phyloP scores from a whole-genome alignment of 2,329 filamentous ascomycete species.

The Didymella arachidicola region DNA sequence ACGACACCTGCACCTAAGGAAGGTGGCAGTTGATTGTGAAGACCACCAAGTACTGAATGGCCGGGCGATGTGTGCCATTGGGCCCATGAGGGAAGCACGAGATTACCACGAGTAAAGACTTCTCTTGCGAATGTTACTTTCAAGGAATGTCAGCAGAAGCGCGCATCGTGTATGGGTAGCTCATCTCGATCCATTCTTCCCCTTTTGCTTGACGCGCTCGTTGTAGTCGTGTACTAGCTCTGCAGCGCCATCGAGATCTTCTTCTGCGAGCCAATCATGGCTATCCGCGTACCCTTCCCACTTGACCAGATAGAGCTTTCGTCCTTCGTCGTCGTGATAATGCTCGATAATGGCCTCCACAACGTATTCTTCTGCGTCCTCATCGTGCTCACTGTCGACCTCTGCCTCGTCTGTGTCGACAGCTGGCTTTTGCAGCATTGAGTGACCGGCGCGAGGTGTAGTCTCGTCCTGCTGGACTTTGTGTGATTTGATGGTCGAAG shows the following conservation, averaged over 20 bases:
- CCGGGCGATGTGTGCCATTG: background rate
- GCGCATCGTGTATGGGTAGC: background rate
- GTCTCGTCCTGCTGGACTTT: background rate
- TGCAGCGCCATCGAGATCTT: conserved; percentile 36
- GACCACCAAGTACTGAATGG: background rate
- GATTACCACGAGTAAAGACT: background rate
- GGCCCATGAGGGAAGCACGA: background rate
- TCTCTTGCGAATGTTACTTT: background rate
- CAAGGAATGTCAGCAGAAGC: background rate
- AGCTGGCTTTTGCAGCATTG: background rate
- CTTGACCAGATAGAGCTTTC: conserved; percentile 44
- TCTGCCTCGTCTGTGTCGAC: background rate
- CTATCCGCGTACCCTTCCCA: conserved; percentile 46
- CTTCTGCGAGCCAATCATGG: conserved; percentile 42
- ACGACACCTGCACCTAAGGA: background rate
- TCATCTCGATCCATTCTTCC: background rate
- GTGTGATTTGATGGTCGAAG: background rate
- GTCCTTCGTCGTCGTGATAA: conserved; percentile 27
- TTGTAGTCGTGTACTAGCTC: conserved; percentile 42
- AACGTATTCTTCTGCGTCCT: conserved; percentile 36
- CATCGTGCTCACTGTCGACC: conserved; percentile 3
- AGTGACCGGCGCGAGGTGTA: background rate
- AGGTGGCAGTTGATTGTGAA: background rate
- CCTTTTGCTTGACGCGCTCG: background rate
- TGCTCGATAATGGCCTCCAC: conserved; percentile 43